Conservation (phyloP, 768 basidiomycete genomes). For the Trametes elegans region DNA sequence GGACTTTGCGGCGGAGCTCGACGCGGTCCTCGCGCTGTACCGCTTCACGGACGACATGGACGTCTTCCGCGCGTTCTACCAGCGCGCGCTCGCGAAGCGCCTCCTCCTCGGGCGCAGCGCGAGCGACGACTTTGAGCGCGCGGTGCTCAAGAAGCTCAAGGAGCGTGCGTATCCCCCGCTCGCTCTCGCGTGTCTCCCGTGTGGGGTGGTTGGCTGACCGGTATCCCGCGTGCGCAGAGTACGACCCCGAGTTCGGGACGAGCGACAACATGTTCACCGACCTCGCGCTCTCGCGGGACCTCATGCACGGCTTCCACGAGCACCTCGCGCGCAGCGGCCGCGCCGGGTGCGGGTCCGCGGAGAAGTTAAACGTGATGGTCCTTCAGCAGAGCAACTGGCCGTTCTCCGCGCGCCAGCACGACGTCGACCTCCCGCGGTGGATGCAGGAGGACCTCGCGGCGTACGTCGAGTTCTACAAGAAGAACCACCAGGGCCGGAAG, state of each 20-base stretch:
- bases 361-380: conserved; percentile 71
- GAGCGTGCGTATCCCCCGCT: conserved; percentile 50
- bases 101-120: conserved; percentile 82
- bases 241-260: conserved; percentile 93
- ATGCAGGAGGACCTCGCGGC: conserved; percentile 69
- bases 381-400: conserved; percentile 92
- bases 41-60: conserved; percentile 90
- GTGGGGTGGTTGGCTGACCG: neutral
- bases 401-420: conserved; percentile 52
- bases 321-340: conserved; percentile 36
- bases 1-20: conserved; percentile 61
- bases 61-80: conserved; percentile 92
- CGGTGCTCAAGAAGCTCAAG: conserved; percentile 82
- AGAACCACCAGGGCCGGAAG: conserved; percentile 70
- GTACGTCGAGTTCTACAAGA: conserved; percentile 73
- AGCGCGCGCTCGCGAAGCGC: conserved; percentile 83
- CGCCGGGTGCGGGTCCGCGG: conserved; percentile 29
- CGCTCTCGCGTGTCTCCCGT: neutral
- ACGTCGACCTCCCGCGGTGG: conserved; percentile 50
- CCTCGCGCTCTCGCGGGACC: conserved; percentile 71
- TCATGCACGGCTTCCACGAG: conserved; percentile 62
- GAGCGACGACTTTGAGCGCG: conserved; percentile 82
- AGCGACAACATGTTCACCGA: conserved; percentile 97
- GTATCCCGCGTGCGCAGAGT: conserved; percentile 49
- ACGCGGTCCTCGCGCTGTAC: conserved; percentile 71